These are phyloP conservation scores for Acer campestre DNA, from an alignment of 345 rosid genomes.

Conservation along the genomic window DNA sequence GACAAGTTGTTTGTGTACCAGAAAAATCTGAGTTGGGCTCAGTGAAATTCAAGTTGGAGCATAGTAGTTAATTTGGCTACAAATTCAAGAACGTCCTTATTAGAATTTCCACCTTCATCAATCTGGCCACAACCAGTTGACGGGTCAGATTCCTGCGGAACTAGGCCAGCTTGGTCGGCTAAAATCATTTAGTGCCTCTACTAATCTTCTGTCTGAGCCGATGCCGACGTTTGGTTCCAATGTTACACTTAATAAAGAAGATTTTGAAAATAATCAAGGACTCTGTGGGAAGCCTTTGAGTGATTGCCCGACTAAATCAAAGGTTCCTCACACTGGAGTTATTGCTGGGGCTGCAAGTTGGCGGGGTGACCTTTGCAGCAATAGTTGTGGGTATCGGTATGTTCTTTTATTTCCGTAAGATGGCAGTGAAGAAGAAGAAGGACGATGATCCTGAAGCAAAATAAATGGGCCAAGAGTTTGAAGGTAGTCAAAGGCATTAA, in stretches of 20 bases:
- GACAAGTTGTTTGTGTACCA: too few species aligned
- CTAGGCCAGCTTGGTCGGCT: conserved; percentile 54
- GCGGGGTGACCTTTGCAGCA: conserved; percentile 70
- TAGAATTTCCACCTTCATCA: conserved; percentile 33
- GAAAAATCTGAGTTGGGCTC: too few species aligned
- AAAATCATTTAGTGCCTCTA: conserved; percentile 52
- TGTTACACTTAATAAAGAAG: background rate
- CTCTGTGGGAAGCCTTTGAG: conserved; percentile 68
- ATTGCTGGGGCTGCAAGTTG: conserved; percentile 69
- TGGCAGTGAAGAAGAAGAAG: conserved; percentile 61
- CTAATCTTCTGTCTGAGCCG: conserved; percentile 64
- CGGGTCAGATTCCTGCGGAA: conserved; percentile 59
- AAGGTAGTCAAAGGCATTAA: conserved; percentile 64
- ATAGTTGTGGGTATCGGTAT: conserved; percentile 46
- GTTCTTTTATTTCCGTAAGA: conserved; percentile 59
- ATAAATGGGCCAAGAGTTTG: conserved; percentile 82
- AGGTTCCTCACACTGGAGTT: conserved; percentile 34
- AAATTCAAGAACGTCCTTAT: conserved; percentile 30
- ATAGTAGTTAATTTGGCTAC: background rate
- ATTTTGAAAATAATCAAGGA: conserved; percentile 53
- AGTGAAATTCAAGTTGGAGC: too few species aligned
- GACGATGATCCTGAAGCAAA: conserved; percentile 90
- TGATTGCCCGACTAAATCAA: conserved; percentile 35
- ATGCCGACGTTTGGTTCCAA: conserved; percentile 47
- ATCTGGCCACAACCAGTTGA: conserved; percentile 49